Percentiles rank a stretch among this genome's conserved stretches.
phyloP scores from a whole-genome alignment of 1,284 basidiomycete genomes.

The Hemileia vastatrix region DNA sequence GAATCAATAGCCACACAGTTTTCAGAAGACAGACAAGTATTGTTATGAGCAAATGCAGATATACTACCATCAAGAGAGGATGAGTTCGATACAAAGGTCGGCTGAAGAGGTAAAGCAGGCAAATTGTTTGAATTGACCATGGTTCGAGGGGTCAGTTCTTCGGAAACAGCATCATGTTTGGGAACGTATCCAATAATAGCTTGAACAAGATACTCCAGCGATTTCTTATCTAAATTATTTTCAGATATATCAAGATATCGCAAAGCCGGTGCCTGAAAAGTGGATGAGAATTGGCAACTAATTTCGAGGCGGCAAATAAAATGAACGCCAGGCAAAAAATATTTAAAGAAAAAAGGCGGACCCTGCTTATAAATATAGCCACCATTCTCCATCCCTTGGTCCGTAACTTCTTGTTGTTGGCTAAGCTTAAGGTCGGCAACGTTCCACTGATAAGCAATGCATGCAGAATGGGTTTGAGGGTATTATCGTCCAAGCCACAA shows the following conservation, averaged over 20 bases:
- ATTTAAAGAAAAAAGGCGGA: constrained; percentile 38
- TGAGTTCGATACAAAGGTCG: background rate
- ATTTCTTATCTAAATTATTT: constrained; percentile 70
- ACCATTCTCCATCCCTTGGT: constrained; percentile 67
- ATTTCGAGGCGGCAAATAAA: background rate
- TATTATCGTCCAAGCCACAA: constrained; percentile 69
- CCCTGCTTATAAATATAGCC: constrained; percentile 66
- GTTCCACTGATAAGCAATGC: constrained; percentile 74
- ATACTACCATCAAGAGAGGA: background rate
- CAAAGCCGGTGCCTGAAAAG: constrained; percentile 57
- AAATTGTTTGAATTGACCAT: background rate
- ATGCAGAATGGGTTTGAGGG: constrained; percentile 79
- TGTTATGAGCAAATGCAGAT: background rate
- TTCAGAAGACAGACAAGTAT: background rate
- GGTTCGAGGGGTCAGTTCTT: background rate
- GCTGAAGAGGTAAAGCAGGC: background rate
- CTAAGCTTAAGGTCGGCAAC: constrained; percentile 71
- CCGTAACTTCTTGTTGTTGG: constrained; percentile 74
- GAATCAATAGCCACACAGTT: no score
- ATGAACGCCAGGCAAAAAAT: background rate
- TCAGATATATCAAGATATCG: constrained; percentile 82
- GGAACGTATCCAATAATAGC: constrained; percentile 46
- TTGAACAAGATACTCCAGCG: constrained; percentile 68
- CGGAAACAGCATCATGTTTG: constrained; percentile 17
- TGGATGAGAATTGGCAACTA: constrained; percentile 7